Percentiles rank a stretch among this genome's conserved stretches.
Conservation (phyloP, 2,329 filamentous ascomycete genomes). For the Cercospora brassicicola region DNA sequence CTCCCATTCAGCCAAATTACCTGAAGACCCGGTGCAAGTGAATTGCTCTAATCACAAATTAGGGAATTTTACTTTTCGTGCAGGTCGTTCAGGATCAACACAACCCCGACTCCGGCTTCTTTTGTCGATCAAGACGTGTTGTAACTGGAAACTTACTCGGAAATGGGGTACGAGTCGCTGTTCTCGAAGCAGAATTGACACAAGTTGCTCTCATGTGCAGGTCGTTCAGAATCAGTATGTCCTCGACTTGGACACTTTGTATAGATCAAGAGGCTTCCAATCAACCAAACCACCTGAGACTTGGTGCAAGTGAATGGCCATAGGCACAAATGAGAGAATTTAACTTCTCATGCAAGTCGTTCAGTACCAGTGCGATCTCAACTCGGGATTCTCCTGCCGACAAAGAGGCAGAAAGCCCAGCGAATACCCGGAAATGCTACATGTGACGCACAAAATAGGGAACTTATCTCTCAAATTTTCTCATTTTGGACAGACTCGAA, state of each 20-base stretch:
- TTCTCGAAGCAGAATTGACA: background rate
- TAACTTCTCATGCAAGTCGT: background rate
- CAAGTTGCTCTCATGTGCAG: background rate
- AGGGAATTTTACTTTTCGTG: too few relatives aligned
- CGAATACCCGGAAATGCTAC: background rate
- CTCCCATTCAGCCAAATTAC: background rate
- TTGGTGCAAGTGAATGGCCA: background rate
- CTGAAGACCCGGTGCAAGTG: background rate
- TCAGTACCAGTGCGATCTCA: background rate
- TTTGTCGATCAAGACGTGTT: background rate
- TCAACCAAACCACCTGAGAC: background rate
- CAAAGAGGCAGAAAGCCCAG: background rate
- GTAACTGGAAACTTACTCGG: background rate
- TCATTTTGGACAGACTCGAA: background rate
- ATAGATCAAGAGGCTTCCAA: background rate
- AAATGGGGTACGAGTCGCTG: background rate
- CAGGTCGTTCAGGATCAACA: background rate
- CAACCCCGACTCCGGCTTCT: background rate
- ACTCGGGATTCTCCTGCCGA: background rate
- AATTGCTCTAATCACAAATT: background rate
- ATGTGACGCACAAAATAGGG: background rate
- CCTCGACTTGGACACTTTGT: background rate
- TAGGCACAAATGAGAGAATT: background rate
- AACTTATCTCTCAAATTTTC: background rate
- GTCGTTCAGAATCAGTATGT: background rate